Evolutionary conservation across 148 eudicot genomes (phyloP), one percentile per base, ranked within the genome.

Genomic region (Cornus controversa): DNA sequence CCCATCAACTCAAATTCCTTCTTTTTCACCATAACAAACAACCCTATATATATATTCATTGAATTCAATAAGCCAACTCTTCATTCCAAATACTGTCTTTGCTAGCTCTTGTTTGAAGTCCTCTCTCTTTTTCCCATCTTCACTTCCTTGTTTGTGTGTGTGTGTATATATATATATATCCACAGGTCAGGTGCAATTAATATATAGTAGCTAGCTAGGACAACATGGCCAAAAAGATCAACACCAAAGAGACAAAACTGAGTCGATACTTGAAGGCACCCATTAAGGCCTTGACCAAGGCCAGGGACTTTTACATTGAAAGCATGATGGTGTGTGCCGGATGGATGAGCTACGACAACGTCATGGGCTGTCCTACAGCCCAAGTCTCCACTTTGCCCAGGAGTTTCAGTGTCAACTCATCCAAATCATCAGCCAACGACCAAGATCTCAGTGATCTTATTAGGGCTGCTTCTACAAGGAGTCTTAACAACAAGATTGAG

Each of bases 331-430:
- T 36, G 14, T 84, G 85, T 50, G 84, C 85, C 27, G 88, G 84
- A 2, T 66, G 75, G 0, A 42, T 81, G 2, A 77, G 75, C n/a
- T 74, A 65, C 29, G 68, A 72, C 54, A 31, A 37, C 69, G 66
- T 29, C 40, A 84, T 72, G 80, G 83, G 82, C 57, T 81, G 85
- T 40, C 88, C 88, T 0, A 69, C 88, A 0, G 75, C 81, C 13
- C 83, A 82, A 9, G 11, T 72, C 78, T 70, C 83, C 24, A 24
- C 54, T 27, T 66, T 89, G 67, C 88, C 86, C 20, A 79, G 66
- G 64, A 89, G 85, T 64, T 85, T 87, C 73, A 89, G 88, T 22
- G 64, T 31, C 31, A 70, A 28, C 77, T 84, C 87, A 1, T n/a
- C 69, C 10, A 42, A 25, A 1, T 57, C 81, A n/a, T n/a, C 3